Evolutionary conservation across 2,329 filamentous ascomycete genomes (phyloP).

Genomic region (Penicillium italicum): DNA sequence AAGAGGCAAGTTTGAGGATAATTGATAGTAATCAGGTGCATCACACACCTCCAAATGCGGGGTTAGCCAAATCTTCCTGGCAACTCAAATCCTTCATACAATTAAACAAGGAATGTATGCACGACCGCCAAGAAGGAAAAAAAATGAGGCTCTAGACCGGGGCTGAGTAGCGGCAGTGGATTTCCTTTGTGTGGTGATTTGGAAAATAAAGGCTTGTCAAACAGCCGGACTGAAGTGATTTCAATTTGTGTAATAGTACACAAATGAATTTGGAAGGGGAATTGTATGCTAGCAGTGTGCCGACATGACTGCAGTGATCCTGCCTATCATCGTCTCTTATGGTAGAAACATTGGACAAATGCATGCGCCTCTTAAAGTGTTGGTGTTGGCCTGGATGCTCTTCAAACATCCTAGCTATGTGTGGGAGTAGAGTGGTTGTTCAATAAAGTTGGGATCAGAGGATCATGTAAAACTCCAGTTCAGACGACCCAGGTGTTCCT

Average conservation of each 20-base stretch:
- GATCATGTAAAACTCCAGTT: constrained; percentile 7
- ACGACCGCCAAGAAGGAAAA: not conserved
- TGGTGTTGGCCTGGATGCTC: not conserved
- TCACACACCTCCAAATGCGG: not conserved
- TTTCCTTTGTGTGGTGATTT: not conserved
- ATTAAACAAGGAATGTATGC: not conserved
- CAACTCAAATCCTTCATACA: too few relatives aligned
- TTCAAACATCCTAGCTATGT: not conserved
- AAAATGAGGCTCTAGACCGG: not conserved
- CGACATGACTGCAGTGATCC: not conserved
- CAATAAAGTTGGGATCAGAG: not conserved
- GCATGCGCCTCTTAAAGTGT: not conserved
- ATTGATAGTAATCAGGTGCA: not conserved
- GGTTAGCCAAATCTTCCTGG: not conserved
- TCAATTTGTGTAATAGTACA: not conserved
- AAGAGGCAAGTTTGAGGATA: not conserved
- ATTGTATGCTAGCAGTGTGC: not conserved
- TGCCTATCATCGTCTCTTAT: not conserved
- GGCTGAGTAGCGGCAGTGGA: not conserved
- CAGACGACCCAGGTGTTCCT: not conserved
- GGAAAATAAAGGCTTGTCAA: not conserved
- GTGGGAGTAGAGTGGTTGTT: not conserved
- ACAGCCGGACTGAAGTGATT: not conserved
- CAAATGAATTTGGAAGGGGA: not conserved
- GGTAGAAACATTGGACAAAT: not conserved